Evolutionary conservation across 208 protist species (phyloP).

Genomic region (Leishmania tropica): DNA sequence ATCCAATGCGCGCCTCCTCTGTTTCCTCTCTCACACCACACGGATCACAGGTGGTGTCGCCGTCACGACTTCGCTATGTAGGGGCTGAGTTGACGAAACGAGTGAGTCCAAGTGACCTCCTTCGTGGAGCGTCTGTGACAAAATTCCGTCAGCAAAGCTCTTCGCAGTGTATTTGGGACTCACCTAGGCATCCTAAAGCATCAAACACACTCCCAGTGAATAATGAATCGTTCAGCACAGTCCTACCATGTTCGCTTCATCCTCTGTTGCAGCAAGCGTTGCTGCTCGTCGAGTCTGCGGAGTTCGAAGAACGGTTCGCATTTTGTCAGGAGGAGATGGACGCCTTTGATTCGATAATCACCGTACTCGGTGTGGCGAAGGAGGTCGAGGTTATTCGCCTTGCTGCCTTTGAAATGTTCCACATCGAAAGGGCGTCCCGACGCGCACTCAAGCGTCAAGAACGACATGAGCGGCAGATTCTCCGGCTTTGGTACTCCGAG

Average conservation of each 20-base stretch:
- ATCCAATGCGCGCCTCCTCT: background rate
- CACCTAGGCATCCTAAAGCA: background rate
- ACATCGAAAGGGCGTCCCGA: slow-evolving; percentile 39
- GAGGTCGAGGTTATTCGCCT: slow-evolving; percentile 44
- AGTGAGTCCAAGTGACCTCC: background rate
- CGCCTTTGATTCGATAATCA: slow-evolving; percentile 37
- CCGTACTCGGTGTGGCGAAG: slow-evolving; percentile 31
- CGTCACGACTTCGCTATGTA: slow-evolving; percentile 13
- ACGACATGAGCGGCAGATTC: slow-evolving; percentile 42
- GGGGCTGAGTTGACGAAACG: background rate
- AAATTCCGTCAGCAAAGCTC: background rate
- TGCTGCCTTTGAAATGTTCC: slow-evolving; percentile 58
- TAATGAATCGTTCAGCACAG: background rate
- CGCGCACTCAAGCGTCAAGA: slow-evolving; percentile 52
- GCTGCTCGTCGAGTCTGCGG: slow-evolving; percentile 38
- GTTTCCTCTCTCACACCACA: background rate
- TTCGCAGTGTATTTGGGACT: background rate
- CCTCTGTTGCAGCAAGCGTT: slow-evolving; percentile 57
- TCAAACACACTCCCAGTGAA: background rate
- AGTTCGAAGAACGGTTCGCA: slow-evolving; percentile 45
- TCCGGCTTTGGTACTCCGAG: slow-evolving; percentile 43
- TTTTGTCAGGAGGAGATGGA: slow-evolving; percentile 37
- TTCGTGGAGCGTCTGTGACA: background rate
- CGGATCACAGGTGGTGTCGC: background rate
- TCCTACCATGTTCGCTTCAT: slow-evolving; percentile 2